phyloP scores from a whole-genome alignment of 352 stramenopile genomes.

The Elongisporangium undulatum region DNA sequence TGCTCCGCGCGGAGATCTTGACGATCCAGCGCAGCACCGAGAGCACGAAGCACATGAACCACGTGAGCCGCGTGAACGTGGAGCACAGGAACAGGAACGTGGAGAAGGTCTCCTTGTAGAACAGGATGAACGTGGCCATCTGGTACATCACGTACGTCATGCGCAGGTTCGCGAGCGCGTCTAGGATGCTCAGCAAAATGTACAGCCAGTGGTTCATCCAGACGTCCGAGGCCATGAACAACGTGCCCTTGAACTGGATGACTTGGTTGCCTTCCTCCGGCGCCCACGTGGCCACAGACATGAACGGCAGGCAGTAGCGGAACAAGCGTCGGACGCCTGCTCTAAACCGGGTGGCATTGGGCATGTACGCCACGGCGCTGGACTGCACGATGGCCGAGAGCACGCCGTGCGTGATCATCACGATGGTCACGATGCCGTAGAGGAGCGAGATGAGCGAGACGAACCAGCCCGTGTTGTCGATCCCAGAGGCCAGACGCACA shows the following conservation, averaged over 20 bases:
- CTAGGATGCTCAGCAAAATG: conserved; percentile 29
- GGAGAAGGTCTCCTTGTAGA: conserved; percentile 13
- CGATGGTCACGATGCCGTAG: conserved; percentile 24
- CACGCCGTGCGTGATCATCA: conserved; percentile 14
- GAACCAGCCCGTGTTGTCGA: conserved; percentile 16
- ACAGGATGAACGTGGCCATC: conserved; percentile 29
- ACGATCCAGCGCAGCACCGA: conserved; percentile 10
- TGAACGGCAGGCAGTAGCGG: too few species aligned
- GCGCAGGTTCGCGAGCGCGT: conserved; percentile 22
- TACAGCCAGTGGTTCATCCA: conserved; percentile 49
- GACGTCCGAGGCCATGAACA: conserved; percentile 27
- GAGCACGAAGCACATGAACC: conserved; percentile 27
- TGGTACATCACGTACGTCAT: conserved; percentile 27
- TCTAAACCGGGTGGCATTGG: conserved; percentile 6
- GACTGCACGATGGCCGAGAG: conserved; percentile 4
- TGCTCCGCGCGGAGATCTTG: conserved; percentile 28
- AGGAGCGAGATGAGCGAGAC: conserved; percentile 8
- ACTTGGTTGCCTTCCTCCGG: conserved; percentile 2
- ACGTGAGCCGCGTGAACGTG: conserved; percentile 24
- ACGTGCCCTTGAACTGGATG: conserved; percentile 16
- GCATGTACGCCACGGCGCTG: conserved; percentile 10
- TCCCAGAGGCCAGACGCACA: conserved; percentile 4
- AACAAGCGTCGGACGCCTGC: too few species aligned
- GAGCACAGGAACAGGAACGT: conserved; percentile 35
- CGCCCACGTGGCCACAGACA: conserved; percentile 8